Evolutionary conservation across 371 early-diverging fungal species (phyloP).

Genomic region (Mucor mucedo): DNA sequence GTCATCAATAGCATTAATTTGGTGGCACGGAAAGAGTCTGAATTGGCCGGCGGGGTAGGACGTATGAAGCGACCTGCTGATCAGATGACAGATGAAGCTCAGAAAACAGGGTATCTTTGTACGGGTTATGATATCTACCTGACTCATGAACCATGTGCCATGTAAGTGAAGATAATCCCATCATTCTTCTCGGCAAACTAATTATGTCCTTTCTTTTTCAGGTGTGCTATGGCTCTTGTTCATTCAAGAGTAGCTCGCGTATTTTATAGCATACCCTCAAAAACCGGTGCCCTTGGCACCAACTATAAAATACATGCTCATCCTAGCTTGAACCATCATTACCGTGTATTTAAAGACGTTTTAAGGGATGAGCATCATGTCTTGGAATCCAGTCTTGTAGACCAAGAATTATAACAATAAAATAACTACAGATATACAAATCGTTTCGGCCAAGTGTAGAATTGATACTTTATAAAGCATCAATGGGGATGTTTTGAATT

Average conservation of each 20-base stretch:
- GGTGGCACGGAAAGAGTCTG: conserved; percentile 43
- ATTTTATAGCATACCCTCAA: conserved; percentile 66
- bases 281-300: conserved; percentile 71
- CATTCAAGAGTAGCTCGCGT: conserved; percentile 81
- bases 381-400: conserved; percentile 5
- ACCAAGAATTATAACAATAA: conserved; percentile 26
- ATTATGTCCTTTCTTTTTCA: conserved; percentile 17
- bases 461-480: background rate
- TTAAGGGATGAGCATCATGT: background rate
- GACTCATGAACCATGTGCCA: conserved; percentile 72
- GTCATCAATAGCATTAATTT: conserved; percentile 63
- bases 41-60: conserved; percentile 18
- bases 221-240: conserved; percentile 82
- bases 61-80: conserved; percentile 34
- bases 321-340: conserved; percentile 75
- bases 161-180: conserved; percentile 39
- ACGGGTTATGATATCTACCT: conserved; percentile 67
- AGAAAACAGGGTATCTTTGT: conserved; percentile 57
- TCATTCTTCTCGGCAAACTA: background rate
- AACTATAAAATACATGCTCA: conserved; percentile 74
- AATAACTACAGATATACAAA: conserved; percentile 1
- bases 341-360: conserved; percentile 41
- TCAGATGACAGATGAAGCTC: conserved; percentile 21
- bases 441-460: background rate
- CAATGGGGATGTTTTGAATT: background rate